phyloP scores from a whole-genome alignment of 257 asterid genomes.

The Cordia subcordata region DNA sequence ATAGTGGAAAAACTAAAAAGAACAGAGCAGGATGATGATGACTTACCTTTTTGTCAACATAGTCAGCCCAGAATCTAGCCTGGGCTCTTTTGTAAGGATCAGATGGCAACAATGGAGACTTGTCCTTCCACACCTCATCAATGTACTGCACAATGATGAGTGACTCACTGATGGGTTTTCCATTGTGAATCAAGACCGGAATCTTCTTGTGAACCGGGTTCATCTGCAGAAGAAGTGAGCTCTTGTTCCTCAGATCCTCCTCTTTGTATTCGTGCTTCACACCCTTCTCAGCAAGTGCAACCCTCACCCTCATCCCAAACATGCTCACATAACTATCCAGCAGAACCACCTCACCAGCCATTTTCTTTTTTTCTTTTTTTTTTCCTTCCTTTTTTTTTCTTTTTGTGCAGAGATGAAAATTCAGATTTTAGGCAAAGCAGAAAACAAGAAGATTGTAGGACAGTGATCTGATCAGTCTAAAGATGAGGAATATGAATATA shows the following conservation, averaged over 20 bases:
- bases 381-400: too few relatives aligned
- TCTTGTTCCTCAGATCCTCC: conserved; percentile 40
- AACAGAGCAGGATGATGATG: too few relatives aligned
- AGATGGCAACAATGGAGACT: conserved; percentile 44
- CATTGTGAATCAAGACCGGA: conserved; percentile 52
- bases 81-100: conserved; percentile 43
- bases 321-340: conserved; percentile 34
- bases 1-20: too few relatives aligned
- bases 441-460: too few relatives aligned
- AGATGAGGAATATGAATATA: too few relatives aligned
- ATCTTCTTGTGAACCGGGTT: conserved; percentile 54
- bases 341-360: conserved; percentile 41
- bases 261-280: conserved; percentile 32
- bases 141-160: conserved; percentile 46
- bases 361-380: too few relatives aligned
- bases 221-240: conserved; percentile 36
- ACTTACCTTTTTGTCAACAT: conserved; percentile 46
- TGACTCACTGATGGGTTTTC: conserved; percentile 54
- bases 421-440: too few relatives aligned
- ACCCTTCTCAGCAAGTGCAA: conserved; percentile 49
- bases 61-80: conserved; percentile 54
- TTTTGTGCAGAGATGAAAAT: too few relatives aligned
- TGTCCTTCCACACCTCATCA: conserved; percentile 44
- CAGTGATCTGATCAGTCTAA: too few relatives aligned
- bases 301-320: conserved; percentile 49